These are phyloP conservation scores for Kwoniella dejecticola DNA, from an alignment of 768 basidiomycete genomes.

Conservation along the genomic window DNA sequence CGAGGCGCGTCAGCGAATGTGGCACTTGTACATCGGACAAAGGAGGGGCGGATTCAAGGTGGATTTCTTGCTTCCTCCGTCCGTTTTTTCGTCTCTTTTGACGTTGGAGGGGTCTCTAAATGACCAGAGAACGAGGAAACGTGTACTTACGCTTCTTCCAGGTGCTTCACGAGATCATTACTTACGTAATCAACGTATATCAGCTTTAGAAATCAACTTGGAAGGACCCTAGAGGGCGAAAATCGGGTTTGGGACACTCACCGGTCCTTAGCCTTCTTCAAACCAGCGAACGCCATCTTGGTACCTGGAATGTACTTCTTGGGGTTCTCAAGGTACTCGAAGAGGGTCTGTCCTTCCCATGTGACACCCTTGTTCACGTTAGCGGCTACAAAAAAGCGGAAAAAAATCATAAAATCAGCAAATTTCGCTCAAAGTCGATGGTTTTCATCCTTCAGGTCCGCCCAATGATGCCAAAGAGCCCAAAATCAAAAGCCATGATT, in stretches of 20 bases:
- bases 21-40: neutral
- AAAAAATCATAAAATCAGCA: neutral
- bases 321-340: slow-evolving; percentile 82
- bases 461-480: no score
- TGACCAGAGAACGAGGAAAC: neutral
- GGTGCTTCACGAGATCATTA: slow-evolving; percentile 77
- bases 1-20: slow-evolving; percentile 1
- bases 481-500: neutral
- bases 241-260: no score
- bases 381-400: slow-evolving; percentile 59
- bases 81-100: neutral
- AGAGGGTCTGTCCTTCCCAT: slow-evolving; percentile 85
- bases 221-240: no score
- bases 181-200: no score
- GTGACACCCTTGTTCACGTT: slow-evolving; percentile 90
- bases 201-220: no score
- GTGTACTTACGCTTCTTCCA: slow-evolving; percentile 39
- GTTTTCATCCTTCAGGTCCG: neutral
- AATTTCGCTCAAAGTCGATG: neutral
- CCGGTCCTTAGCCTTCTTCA: slow-evolving; percentile 98
- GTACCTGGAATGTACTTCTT: slow-evolving; percentile 77
- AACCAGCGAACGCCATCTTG: slow-evolving; percentile 97
- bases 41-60: neutral
- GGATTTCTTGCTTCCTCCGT: neutral
- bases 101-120: neutral